Evolutionary conservation across 805 yeast species (phyloP).

Genomic region (Metschnikowia cubensis): DNA sequence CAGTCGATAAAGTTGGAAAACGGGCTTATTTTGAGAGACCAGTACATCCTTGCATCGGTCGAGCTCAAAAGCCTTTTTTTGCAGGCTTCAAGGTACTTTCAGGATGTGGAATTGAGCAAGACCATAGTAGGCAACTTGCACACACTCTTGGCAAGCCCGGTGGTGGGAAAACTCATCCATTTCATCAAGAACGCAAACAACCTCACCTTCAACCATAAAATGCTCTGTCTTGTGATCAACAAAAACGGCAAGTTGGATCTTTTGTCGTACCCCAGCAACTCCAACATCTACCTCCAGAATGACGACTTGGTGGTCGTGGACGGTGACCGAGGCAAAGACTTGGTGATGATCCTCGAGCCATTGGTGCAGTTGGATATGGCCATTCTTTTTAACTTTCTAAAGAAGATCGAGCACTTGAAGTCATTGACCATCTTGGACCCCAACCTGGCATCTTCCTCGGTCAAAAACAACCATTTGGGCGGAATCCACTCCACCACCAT

Average conservation of each 20-base stretch:
- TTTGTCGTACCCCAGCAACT: conserved; percentile 59
- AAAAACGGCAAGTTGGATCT: conserved; percentile 69
- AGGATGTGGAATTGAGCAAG: conserved; percentile 25
- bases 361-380: conserved; percentile 60
- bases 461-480: conserved; percentile 23
- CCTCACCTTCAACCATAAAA: conserved; percentile 38
- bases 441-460: conserved; percentile 16
- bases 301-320: conserved; percentile 73
- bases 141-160: conserved; percentile 24
- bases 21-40: conserved; percentile 55
- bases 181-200: conserved; percentile 41
- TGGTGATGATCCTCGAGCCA: conserved; percentile 70
- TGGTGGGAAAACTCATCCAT: conserved; percentile 29
- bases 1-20: conserved; percentile 48
- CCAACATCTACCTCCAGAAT: conserved; percentile 54
- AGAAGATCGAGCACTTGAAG: conserved; percentile 66
- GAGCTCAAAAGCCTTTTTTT: conserved; percentile 48
- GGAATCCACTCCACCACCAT: conserved; percentile 39
- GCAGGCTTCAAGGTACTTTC: conserved; percentile 53
- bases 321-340: conserved; percentile 81
- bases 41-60: conserved; percentile 55
- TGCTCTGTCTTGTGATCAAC: conserved; percentile 48
- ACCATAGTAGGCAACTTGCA: conserved; percentile 27
- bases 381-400: conserved; percentile 65
- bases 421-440: conserved; percentile 39